A percentile compares a stretch with the other conserved stretches of the same genome.
These are phyloP conservation scores for Deuterostichococcus epilithicus DNA, from an alignment of 139 green algal genomes.

Conservation along the genomic window DNA sequence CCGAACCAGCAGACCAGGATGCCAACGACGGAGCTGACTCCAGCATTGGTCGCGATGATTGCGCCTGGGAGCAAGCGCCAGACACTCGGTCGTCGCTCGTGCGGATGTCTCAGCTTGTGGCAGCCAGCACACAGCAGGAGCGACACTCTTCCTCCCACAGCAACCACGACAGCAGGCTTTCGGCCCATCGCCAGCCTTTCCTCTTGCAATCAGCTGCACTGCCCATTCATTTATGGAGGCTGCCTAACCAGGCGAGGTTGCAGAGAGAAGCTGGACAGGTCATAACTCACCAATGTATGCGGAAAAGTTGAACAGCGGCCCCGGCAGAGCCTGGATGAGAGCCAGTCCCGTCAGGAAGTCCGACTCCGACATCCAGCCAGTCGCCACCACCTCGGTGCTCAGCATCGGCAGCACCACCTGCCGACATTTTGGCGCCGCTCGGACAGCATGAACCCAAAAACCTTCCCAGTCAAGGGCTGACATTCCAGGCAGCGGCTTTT, in stretches of 20 bases:
- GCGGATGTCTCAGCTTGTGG: no score
- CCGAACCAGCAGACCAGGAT: constrained; percentile 76
- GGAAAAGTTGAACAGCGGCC: constrained; percentile 94
- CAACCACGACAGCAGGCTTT: no score
- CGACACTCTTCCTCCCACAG: no score
- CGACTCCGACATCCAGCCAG: constrained; percentile 21
- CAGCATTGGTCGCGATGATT: constrained; percentile 67
- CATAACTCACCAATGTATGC: constrained; percentile 79
- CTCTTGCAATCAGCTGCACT: no score
- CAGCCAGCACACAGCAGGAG: no score
- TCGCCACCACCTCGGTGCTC: constrained; percentile 66
- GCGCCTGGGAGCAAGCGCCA: constrained; percentile 25
- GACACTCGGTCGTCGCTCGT: no score
- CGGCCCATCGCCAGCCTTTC: no score
- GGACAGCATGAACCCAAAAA: no score
- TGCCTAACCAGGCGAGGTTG: background rate
- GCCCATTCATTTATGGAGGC: background rate
- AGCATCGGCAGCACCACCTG: constrained; percentile 92
- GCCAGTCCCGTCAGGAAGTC: constrained; percentile 77
- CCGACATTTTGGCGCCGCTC: background rate
- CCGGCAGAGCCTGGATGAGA: constrained; percentile 79
- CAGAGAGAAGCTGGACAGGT: background rate
- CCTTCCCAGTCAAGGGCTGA: no score
- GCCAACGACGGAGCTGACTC: constrained; percentile 52
- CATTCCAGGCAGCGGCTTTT: no score